Evolutionary conservation across 176 grass and related monocot genomes (phyloP), one percentile per base, ranked within the genome.

Genomic region (Juncus inflexus): DNA sequence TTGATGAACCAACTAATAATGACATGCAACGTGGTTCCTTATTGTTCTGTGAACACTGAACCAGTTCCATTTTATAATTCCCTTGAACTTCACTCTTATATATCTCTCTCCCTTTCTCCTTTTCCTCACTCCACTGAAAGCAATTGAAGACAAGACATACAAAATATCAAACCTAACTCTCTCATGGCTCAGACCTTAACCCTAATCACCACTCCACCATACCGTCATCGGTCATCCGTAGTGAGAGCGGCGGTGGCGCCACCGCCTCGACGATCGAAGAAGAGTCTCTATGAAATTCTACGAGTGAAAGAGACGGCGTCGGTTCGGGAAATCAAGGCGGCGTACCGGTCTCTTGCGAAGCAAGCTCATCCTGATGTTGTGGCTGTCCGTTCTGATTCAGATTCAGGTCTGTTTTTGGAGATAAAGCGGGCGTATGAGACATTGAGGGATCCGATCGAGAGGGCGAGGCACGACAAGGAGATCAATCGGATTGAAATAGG

Each of bases 271-370:
- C 52, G 41, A 42, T 43, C 61, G 6, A 7, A 7, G 35, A 69
- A 58, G 76, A 78, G 79, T 50, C 70, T 65, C 15, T 84, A 91
- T 62, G 69, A 91, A 62, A 77, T 83, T 70, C 77, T 87, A 38
- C 49, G 55, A 56, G 80, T 92, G 43, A 67, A 76, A 9, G 74
- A 86, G 58, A 66, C 71, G 45, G 89, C 89, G 52, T 69, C 81
- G 37, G 77, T 19, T 14, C 57, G 16, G 66, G 84, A 92, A 79
- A 92, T 87, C 75, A 87, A 75, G 75, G 58, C 75, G 5, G 89
- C 84, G 37, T 84, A 92, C 62, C 84, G 84, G 11, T 42, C 80
- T 58, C 66, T 92, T 77, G 89, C 84, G 56, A 92, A 92, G 71
- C 77, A 58, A 61, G 66, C 83, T 10, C 89, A 92, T 63, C 89